Base-by-base conservation (phyloP, 768 basidiomycete species). In the Leccinum aurantiacum region DNA sequence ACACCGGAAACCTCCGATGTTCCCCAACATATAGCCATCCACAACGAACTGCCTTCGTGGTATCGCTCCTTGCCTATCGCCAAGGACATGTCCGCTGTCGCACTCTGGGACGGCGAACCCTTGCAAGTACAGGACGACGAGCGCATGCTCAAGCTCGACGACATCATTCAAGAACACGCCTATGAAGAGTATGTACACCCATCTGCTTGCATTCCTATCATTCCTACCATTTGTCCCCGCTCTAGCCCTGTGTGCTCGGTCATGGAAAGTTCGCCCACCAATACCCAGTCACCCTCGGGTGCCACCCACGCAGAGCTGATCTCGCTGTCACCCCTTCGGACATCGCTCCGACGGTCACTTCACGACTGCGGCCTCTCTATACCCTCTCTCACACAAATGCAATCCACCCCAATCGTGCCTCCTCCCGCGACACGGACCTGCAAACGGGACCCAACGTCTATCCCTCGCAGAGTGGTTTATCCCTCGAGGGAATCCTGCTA, bases 401-500 rank as follows among this genome's bases (percentile, higher is more conserved):
- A 82, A 37, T 66, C 79, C n/a, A 85, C 83, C 10, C 84, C 85
- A 62, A 84, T 86, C 24, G 78, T 88, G 17, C 89, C 89, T 47
- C 88, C 90, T 52, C 88, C 89, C 48, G 79, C 82, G 5, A 72
- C 83, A 19, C 75, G 83, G 25, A 78, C 82, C 33, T 85, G 86
- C 60, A 88, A 83, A 65, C 77, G 76, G 25, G 83, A 87, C 57
- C 78, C 77, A 14, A 76, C 80, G 2, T 70, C 77, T 14, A 68
- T 80, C 24, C 78, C 82, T 51, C 84, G 83, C 53, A 82, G 80
- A 35, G 84, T 91, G n/a, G 82, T 90, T 15, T 80, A 79, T 73
- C 90, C 89, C 25, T 78, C 88, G 2, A 88, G 84, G 70, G 90
- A 90, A 59, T 82, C 87, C 3, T 92, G 90, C 67, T 84, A 83